Evolutionary conservation across 2,329 filamentous ascomycete genomes (phyloP).

Genomic region (Monosporascus sp.): DNA sequence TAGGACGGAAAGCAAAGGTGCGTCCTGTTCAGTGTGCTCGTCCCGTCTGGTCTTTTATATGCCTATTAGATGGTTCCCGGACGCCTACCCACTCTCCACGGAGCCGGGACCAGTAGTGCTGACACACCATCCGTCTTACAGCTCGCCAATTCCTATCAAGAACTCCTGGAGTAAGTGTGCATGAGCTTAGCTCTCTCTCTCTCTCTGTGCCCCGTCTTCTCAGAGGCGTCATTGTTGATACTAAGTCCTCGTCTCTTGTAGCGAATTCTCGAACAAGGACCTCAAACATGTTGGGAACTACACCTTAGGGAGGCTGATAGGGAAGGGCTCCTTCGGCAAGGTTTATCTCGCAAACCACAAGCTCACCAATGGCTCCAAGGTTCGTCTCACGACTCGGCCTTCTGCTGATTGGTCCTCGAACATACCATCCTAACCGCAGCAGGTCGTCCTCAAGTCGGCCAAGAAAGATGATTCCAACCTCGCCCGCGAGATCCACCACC

Average conservation of each 20-base stretch:
- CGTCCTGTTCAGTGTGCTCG: constrained; percentile 4
- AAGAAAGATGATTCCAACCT: constrained; percentile 95
- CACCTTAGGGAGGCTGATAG: constrained; percentile 82
- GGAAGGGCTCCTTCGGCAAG: constrained; percentile 97
- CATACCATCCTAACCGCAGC: constrained; percentile 12
- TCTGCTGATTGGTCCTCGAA: not conserved
- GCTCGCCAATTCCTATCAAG: constrained; percentile 96
- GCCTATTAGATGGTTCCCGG: not conserved
- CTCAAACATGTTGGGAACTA: constrained; percentile 94
- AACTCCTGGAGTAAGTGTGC: constrained; percentile 76
- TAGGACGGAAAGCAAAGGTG: constrained; percentile 31
- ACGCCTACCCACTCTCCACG: not conserved
- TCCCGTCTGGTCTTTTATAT: not conserved
- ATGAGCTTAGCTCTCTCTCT: not conserved
- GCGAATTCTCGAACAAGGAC: constrained; percentile 90
- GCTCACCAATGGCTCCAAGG: constrained; percentile 97
- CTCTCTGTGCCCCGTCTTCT: not conserved
- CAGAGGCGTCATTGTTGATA: constrained; percentile 7
- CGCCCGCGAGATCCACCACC: constrained; percentile 95
- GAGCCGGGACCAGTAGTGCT: not conserved
- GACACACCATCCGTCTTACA: constrained; percentile 33
- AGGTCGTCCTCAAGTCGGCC: constrained; percentile 98
- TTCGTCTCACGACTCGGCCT: constrained; percentile 32
- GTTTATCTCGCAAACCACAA: constrained; percentile 96
- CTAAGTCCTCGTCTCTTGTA: constrained; percentile 31